Conservation (phyloP, 2,329 filamentous ascomycete species). For the Paracamarosporium sp. region DNA sequence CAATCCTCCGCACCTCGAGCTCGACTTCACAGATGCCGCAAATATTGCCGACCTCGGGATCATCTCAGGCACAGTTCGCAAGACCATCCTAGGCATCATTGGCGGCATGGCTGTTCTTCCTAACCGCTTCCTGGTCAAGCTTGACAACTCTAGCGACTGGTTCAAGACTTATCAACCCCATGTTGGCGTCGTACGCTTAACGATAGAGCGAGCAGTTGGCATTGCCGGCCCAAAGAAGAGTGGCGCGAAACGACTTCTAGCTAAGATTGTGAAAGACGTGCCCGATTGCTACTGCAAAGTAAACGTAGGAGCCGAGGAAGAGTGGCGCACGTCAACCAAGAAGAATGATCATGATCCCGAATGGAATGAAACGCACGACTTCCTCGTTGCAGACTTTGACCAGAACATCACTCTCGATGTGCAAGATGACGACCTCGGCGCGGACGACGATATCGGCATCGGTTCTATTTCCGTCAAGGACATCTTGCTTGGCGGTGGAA, state of each 20-base stretch:
- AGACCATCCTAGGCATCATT: constrained; percentile 54
- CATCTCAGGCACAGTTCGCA: constrained; percentile 53
- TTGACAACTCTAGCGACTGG: constrained; percentile 55
- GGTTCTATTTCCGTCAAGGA: constrained; percentile 51
- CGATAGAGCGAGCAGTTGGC: constrained; percentile 50
- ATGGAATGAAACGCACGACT: constrained; percentile 59
- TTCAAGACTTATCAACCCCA: constrained; percentile 57
- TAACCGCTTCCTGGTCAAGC: constrained; percentile 58
- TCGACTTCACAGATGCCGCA: constrained; percentile 58
- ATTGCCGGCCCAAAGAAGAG: constrained; percentile 49
- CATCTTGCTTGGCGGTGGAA: constrained; percentile 51
- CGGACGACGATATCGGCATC: constrained; percentile 55
- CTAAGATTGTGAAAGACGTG: constrained; percentile 54
- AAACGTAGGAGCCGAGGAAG: constrained; percentile 51
- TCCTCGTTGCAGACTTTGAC: constrained; percentile 55
- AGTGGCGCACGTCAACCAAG: constrained; percentile 53
- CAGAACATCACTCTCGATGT: constrained; percentile 52
- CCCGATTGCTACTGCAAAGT: constrained; percentile 58
- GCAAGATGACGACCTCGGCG: constrained; percentile 52
- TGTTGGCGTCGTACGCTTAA: constrained; percentile 53
- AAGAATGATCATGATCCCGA: constrained; percentile 52
- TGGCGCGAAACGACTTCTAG: constrained; percentile 48
- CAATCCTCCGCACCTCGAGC: constrained; percentile 54
- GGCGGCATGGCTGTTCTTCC: constrained; percentile 55
- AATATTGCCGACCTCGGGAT: constrained; percentile 53